Evolutionary conservation across 2,329 filamentous ascomycete species (phyloP), one percentile per base, ranked within the genome.

Genomic region (Mariannaea sp.): DNA sequence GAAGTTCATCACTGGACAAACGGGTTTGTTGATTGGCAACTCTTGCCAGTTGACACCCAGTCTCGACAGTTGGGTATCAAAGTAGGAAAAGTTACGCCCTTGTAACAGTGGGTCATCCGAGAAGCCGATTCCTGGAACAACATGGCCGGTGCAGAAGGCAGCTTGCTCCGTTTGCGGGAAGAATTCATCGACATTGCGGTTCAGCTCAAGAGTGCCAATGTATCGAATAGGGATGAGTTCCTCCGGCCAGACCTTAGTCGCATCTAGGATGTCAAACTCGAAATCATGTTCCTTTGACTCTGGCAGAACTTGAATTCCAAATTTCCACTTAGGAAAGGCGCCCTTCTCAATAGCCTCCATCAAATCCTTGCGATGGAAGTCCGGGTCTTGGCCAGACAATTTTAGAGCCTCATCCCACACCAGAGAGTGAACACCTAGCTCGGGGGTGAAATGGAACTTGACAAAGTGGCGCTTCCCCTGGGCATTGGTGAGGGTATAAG

Each of bases 191-290:
- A 88, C 78, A 55, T 90, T 93, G 48, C 82, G 81, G 77, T 94
- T 92, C 5, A 95, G 80, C 67, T 92, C 86, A 1, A 95, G 69
- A 70, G 92, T 83, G 32, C 89, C 90, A 50, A 95, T 89, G 66
- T 90, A 90, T 7, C 87, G 81, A 16, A 93, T 79, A 0, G 90
- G 90, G 0, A 92, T 76, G 0, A 85, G 72, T 10, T 93, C 87
- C 67, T 94, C 88, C 0, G 90, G 90, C 89, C 90, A 94, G 20
- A 93, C 72, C 74, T 95, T 94, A 30, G 90, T 95, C 1, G 90
- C 86, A 61, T 95, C 90, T 1, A 95, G 81, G 24, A 93, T 87
- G 64, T 94, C 90, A 56, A 94, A 93, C 6, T 93, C 90, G 56
- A 93, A 95, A 13, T 89, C 83, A 57, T 93, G 78, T 67, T 90